Evolutionary conservation across 2,329 filamentous ascomycete species (phyloP).

Genomic region (Fusarium guadeloupense): DNA sequence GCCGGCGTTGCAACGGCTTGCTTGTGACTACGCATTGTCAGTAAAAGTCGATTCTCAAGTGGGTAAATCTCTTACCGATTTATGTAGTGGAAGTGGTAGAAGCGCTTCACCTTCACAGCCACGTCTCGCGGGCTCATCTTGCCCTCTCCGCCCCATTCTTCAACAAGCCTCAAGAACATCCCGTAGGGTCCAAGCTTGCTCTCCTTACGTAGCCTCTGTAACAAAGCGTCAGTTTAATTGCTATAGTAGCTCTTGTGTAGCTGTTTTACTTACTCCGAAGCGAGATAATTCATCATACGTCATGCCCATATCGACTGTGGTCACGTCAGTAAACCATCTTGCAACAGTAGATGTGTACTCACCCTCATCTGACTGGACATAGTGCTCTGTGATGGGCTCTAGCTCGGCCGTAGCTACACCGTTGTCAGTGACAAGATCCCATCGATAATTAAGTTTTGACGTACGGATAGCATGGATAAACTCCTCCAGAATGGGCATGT

Average conservation of each 20-base stretch:
- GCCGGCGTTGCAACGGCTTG: slow-evolving; percentile 24
- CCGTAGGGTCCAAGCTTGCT: slow-evolving; percentile 54
- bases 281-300: slow-evolving; percentile 53
- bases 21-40: slow-evolving; percentile 5
- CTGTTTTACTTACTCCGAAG: too few relatives aligned
- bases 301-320: slow-evolving; percentile 53
- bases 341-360: too few relatives aligned
- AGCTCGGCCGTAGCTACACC: slow-evolving; percentile 54
- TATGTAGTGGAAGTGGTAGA: slow-evolving; percentile 48
- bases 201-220: slow-evolving; percentile 53
- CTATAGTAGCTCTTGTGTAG: too few relatives aligned
- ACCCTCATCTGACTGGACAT: slow-evolving; percentile 50
- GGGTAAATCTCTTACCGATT: background rate
- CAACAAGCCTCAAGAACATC: slow-evolving; percentile 51
- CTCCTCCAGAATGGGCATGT: slow-evolving; percentile 67
- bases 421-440: background rate
- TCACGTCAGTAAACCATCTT: background rate
- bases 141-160: slow-evolving; percentile 49
- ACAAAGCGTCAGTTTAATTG: too few relatives aligned
- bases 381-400: slow-evolving; percentile 51
- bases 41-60: background rate
- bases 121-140: slow-evolving; percentile 50
- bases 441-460: background rate
- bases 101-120: slow-evolving; percentile 43
- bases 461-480: slow-evolving; percentile 69